Evolutionary conservation across 768 basidiomycete genomes (phyloP), one percentile per base, ranked within the genome.

Genomic region (Rhodotorula kratochvilovae): DNA sequence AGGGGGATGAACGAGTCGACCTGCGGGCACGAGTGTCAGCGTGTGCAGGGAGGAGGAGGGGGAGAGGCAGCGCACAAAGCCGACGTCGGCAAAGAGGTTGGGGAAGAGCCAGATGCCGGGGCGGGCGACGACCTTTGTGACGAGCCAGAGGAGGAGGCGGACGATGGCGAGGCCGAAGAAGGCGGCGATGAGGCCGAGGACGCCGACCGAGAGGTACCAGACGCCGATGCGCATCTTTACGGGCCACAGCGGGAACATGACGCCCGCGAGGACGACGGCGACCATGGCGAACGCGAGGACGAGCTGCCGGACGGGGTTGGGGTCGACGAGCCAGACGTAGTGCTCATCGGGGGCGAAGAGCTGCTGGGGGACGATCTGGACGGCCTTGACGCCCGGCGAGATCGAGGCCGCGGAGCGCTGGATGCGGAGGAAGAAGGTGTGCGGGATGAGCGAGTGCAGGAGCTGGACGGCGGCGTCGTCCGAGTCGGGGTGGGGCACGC

Each of bases 181-280:
- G 67, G 91, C 82, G 45, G 87, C 94, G 67, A 98, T 86, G 73
- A 98, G 84, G 42, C 90, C 90, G 53, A 99, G 84, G 82, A 93
- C 88, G 57, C 82, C 89, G 68, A 97, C 88, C 76, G 89, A 90
- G 74, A 99, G 83, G 81, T 99, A 99, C 89, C 90, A 97, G 67
- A 94, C 95, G 46, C 95, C 94, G 42, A 94, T 83, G 23, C 95
- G 86, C 86, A 99, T 87, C 77, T 87, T 87, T 60, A 89, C 87
- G 3, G 96, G 96, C 96, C 96, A 99, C 25, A 99, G 85, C 7
- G 96, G 96, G 87, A 96, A 99, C 93, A 99, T 96, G 78, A 97
- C 94, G 3, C 91, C 94, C 10, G 90, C 93, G 54, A 99, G 88
- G 84, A 98, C 92, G 79, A 97, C 84, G 53, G 85, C 86, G 68